A percentile compares a stretch with the other conserved stretches of the same genome.
Conservation (phyloP, 2,329 filamentous ascomycete genomes). For the Penicillium sp. region DNA sequence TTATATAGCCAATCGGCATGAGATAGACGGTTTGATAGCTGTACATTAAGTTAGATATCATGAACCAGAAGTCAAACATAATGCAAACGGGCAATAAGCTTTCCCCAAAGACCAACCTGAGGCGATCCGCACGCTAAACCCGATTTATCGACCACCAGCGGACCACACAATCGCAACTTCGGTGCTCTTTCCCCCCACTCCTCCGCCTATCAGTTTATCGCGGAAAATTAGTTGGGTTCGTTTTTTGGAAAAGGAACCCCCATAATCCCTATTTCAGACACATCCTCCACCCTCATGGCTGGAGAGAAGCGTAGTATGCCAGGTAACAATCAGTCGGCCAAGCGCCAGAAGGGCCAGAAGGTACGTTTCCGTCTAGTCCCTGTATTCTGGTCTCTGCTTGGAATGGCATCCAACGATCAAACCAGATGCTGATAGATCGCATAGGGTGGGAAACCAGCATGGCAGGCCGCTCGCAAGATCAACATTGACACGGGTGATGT, state of each 20-base stretch:
- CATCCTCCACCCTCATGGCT: constrained; percentile 24
- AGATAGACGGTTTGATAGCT: background rate
- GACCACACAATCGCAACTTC: constrained; percentile 24
- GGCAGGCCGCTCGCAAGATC: constrained; percentile 34
- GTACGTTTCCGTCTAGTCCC: background rate
- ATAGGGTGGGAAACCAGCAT: constrained; percentile 27
- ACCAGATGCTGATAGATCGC: constrained; percentile 6
- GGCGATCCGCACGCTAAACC: constrained; percentile 24
- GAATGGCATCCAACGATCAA: background rate
- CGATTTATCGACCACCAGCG: constrained; percentile 11
- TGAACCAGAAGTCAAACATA: background rate
- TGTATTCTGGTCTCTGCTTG: background rate
- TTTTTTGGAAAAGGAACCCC: background rate
- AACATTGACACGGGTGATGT: constrained; percentile 54
- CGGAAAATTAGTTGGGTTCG: background rate
- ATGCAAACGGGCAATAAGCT: constrained; percentile 8
- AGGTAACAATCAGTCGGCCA: constrained; percentile 27
- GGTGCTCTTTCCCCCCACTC: constrained; percentile 5
- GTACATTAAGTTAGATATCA: background rate
- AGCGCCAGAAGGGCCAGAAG: constrained; percentile 35
- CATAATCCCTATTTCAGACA: background rate
- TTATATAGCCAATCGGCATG: background rate
- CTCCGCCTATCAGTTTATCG: constrained; percentile 8
- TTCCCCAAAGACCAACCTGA: constrained; percentile 8
- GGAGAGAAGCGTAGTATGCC: constrained; percentile 38